A percentile compares a stretch with the other conserved stretches of the same genome.
Evolutionary conservation across 1,284 basidiomycete species (phyloP).

Genomic region (Apiotrichum akiyoshidainum): DNA sequence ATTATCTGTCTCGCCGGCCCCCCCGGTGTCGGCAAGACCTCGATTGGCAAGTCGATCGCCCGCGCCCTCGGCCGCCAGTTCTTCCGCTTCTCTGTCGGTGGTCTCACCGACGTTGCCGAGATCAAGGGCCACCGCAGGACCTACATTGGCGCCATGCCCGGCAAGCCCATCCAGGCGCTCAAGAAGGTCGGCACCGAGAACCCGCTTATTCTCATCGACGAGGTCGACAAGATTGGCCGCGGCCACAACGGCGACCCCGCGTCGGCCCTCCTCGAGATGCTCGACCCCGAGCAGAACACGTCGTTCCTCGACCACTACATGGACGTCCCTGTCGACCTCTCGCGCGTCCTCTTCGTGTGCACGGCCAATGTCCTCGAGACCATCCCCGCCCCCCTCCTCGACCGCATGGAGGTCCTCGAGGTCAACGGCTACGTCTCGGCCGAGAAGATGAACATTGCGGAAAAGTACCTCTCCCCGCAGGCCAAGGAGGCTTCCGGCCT

Average conservation of each 20-base stretch:
- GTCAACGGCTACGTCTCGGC: conserved; percentile 95
- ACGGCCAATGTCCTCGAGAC: conserved; percentile 94
- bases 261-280: conserved; percentile 91
- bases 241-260: conserved; percentile 93
- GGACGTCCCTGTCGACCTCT: conserved; percentile 96
- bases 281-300: conserved; percentile 96
- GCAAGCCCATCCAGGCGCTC: conserved; percentile 95
- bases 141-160: conserved; percentile 92
- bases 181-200: conserved; percentile 98
- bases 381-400: conserved; percentile 91
- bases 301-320: conserved; percentile 97
- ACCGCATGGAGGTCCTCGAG: conserved; percentile 97
- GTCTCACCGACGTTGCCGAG: conserved; percentile 95
- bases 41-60: conserved; percentile 77
- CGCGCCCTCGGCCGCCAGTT: conserved; percentile 50
- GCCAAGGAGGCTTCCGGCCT: conserved; percentile 89
- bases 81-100: conserved; percentile 82
- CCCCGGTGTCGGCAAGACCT: conserved; percentile 95
- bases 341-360: conserved; percentile 94
- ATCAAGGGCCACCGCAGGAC: conserved; percentile 98
- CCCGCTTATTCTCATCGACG: conserved; percentile 92
- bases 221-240: conserved; percentile 94
- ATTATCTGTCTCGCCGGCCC: conserved; percentile 96
- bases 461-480: conserved; percentile 87
- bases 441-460: conserved; percentile 91